Evolutionary conservation across 2,329 filamentous ascomycete species (phyloP), one percentile per base, ranked within the genome.

Genomic region (Elsinoe fawcettii): DNA sequence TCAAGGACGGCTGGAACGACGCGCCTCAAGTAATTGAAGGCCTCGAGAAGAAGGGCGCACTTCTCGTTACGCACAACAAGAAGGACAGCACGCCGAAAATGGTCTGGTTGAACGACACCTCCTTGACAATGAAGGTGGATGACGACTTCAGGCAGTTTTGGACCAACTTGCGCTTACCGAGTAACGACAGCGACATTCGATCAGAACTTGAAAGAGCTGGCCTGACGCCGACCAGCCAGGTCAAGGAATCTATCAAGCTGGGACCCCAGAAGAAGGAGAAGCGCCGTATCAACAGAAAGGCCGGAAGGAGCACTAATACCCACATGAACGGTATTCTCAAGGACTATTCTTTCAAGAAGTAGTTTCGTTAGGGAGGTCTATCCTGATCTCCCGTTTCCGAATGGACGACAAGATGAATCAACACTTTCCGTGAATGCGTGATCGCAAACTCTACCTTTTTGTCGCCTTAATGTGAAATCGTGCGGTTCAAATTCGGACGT

Each of bases 1-100:
- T 99, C 60, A 95, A 96, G 73, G 93, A 99, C 69, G 93, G 93
- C 61, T 99, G 93, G 93, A 84, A 86, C 22, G 85, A 86, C 65
- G 95, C 90, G 66, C 84, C 91, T 60, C 81, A 86, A 18, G 81
- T 87, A 8, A 87, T 99, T 69, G 81, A 87, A 61, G 78, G 82
- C 63, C 79, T 99, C 54, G 92, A 96, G 75, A 74, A 73, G 39
- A 82, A 88, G 69, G 86, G 91, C 67, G 86, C 86, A 70, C 79
- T 97, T 46, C 79, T 97, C 34, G 89, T 96, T 5, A 87, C 89
- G 20, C 83, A 91, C 60, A 91, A 91, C 57, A 95, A 93, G 74
- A 97, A 97, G 75, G 92, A 97, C 70, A 86, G 88, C 67, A 82
- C 88, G 64, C 85, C 92, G 1, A 84, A 86, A 65, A 88, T 87